Base-by-base conservation (phyloP, 257 asterid species). In the Eustoma russellianum region DNA sequence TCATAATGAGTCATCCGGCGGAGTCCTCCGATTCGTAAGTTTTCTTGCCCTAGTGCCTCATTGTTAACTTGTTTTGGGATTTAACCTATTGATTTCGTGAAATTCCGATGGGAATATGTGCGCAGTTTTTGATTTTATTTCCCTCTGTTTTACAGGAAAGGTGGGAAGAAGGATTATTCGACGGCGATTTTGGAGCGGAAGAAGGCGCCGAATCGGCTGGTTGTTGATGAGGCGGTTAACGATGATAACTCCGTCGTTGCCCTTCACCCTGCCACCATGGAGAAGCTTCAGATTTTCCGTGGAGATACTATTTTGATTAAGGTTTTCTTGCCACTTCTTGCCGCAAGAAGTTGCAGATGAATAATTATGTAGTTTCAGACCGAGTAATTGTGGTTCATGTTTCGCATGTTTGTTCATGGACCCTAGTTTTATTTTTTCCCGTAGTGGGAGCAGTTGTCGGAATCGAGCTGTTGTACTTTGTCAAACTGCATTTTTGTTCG, bases 171-270 rank as follows among this genome's bases (percentile, higher is more conserved):
- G 78, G 96, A 88, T 72, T 81, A 72, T 77, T 75, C 86, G 7
- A 84, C 94, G 19, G 96, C 96, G 69, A 84, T 88, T 67, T 71
- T 82, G 79, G 94, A 88, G 87, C 55, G 88, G 74, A 88, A 88
- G 62, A 88, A 88, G 77, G 84, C 96, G 1, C 78, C 90, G 2
- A 88, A 88, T 64, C 85, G 94, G 52, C 77, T 88, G 3, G 59
- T 88, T 14, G 96, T 88, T 33, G 96, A 88, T 49, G 96, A 88
- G 78, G 94, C 94, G 24, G 93, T 82, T 66, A 82, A 84, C 75
- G 96, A 84, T 63, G 92, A 87, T 62, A 87, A 83, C 72, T 87
- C 96, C 41, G 89, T 81, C 45, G 83, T 84, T 15, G 46, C 88
- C 13, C 82, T 88, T 18, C 83, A 87, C 64, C 93, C 96, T 5